These are phyloP conservation scores for Paspalum vaginatum DNA, from an alignment of 176 grass and related monocot species.

Conservation along the genomic window DNA sequence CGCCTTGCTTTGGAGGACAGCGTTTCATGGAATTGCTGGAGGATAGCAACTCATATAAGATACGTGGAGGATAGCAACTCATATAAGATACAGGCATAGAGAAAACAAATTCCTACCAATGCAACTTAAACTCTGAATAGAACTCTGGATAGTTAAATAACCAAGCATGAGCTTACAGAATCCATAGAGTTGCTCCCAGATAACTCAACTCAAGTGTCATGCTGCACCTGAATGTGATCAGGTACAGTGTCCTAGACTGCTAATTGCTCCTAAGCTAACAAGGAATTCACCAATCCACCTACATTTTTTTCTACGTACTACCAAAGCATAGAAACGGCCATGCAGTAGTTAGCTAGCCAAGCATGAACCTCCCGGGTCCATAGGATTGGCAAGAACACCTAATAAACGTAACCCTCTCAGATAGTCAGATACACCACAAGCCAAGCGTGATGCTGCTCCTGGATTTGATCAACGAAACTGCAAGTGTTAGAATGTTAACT, in stretches of 20 bases:
- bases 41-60: conserved; percentile 30
- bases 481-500: neutral
- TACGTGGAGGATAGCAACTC: too few species aligned
- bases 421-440: neutral
- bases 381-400: neutral
- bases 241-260: neutral
- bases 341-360: neutral
- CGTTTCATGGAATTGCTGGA: conserved; percentile 81
- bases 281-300: neutral
- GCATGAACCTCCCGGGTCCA: neutral
- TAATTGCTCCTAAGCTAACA: conserved; percentile 1
- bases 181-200: neutral
- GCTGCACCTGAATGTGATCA: conserved; percentile 10
- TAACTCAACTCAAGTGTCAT: neutral
- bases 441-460: neutral
- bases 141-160: neutral
- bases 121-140: neutral
- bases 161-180: neutral
- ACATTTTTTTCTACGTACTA: neutral
- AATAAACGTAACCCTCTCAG: neutral
- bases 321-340: neutral
- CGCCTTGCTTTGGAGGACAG: conserved; percentile 81
- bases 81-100: conserved; percentile 5
- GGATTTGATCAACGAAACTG: conserved; percentile 13
- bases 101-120: neutral